Evolutionary conservation across 805 yeast genomes (phyloP), one percentile per base, ranked within the genome.

Genomic region (Pachysolen tannophilus): DNA sequence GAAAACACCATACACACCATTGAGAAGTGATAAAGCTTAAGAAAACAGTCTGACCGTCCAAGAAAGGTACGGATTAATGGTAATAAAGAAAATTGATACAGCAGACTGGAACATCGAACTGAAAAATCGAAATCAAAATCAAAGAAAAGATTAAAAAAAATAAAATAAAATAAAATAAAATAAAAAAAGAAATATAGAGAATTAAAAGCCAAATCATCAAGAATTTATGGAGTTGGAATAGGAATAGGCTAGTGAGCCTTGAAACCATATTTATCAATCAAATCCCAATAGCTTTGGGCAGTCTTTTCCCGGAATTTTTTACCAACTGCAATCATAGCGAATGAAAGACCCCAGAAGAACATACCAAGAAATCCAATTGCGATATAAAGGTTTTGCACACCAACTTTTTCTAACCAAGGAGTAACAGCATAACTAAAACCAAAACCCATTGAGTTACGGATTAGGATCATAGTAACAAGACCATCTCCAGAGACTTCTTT

Each of bases 401-500:
- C 47, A 8, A 39, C 43, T 3, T n/a, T 24, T 9, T 17, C 16
- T 19, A 43, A 26, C 46, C 46, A 43, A 8, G 46, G 46, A 3
- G 44, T 41, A 17, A 43, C 44, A 15, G 45, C 47, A 30, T 39
- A 43, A 32, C 40, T 35, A 30, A 43, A 43, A n/a, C 46, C 46
- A 18, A 41, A 43, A 4, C 45, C 44, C 40, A 43, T 39, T 10
- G 41, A 18, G 35, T 43, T 43, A 10, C 46, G 10, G 35, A 43
- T 41, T 29, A 43, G 35, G 28, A 43, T 41, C 44, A 43, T 43
- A 5, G 44, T 41, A 13, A 43, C 49, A 25, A 53, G 43, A 8
- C 55, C 55, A 30, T 51, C 56, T 23, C 55, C 52, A 15, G 52
- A 42, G 3, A 51, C 55, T 36, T 52, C 56, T 34, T 48, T 51